Base-by-base conservation (phyloP, 2,329 filamentous ascomycete species). In the Aureobasidium sp. region DNA sequence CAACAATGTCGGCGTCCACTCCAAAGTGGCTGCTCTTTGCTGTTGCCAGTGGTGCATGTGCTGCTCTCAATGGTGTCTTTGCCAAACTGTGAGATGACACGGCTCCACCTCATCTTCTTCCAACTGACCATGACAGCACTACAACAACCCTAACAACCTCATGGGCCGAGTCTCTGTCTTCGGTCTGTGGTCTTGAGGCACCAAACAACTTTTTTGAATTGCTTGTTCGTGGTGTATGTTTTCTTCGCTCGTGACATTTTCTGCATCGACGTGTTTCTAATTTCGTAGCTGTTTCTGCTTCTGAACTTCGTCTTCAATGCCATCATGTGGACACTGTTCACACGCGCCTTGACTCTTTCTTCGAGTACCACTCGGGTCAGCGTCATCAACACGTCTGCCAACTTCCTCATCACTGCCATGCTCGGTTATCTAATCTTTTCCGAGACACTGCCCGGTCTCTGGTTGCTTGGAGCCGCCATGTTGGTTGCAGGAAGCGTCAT, bases 281-380 rank as follows among this genome's bases (percentile, higher is more conserved):
- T 4, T 17, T 2, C 22, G 1, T 59, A 88, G 84, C 70, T 78
- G 37, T 90, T 90, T 74, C 90, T 91, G 63, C 78, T 73, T 1
- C 75, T 90, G 11, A 91, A 90, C 62, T 74, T 90, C 39, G 67
- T 78, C 48, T 90, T 89, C 69, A 89, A 90, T 63, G 85, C 80
- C 49, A 74, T 88, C 69, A 91, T 91, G 87, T 91, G 87, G 87
- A 82, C 84, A 0, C 78, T 91, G 42, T 91, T 90, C 71, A 91
- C 87, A 6, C 79, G 81, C 45, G 87, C 87, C 49, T 78, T 91
- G n/a, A 81, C 86, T 0, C 77, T 79, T 16, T 85, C 86, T 12
- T 78, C 79, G 55, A 89, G 85, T 1, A 89, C 87, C 7, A 88
- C 87, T 0, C 85, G 88, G 63, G 87, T 90, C 44, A 85, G 81